Conservation (phyloP, 345 rosid genomes). For the Eucalyptus caleyi region DNA sequence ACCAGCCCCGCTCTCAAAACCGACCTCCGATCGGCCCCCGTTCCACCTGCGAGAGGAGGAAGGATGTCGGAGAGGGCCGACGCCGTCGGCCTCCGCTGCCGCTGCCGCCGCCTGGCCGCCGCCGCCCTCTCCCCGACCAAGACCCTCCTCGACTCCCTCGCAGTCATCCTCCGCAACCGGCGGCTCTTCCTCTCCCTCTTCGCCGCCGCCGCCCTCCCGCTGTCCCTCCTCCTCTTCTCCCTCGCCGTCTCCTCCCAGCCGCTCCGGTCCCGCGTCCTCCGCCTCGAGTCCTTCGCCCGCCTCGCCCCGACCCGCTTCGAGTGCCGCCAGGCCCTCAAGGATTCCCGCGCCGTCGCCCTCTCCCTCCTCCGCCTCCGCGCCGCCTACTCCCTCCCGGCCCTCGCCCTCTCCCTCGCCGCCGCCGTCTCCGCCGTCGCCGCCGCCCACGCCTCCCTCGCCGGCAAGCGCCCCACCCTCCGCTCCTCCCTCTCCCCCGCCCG, state of each 20-base stretch:
- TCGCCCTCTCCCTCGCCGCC: constrained; percentile 40
- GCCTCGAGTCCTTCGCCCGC: constrained; percentile 39
- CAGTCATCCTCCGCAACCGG: constrained; percentile 32
- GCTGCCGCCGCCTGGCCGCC: not conserved
- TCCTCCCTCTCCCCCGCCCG: constrained; percentile 16
- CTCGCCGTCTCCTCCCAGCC: constrained; percentile 38
- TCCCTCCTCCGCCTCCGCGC: constrained; percentile 42
- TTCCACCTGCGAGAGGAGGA: not conserved
- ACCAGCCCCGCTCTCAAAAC: not conserved
- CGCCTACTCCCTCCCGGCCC: constrained; percentile 32
- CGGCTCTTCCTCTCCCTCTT: constrained; percentile 29
- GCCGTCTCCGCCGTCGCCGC: constrained; percentile 19
- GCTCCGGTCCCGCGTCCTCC: constrained; percentile 31
- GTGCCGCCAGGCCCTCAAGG: constrained; percentile 49
- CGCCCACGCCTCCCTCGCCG: constrained; percentile 25
- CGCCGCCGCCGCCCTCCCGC: constrained; percentile 39
- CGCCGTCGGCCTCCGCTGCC: not conserved
- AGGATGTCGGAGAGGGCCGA: constrained; percentile 2
- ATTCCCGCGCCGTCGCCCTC: constrained; percentile 48
- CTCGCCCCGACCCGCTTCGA: constrained; percentile 43
- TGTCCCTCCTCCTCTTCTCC: constrained; percentile 42
- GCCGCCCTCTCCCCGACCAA: not conserved
- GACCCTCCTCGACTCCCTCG: constrained; percentile 19
- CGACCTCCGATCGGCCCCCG: not conserved
- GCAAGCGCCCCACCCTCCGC: constrained; percentile 15